Percentiles rank a stretch among this genome's conserved stretches.
Evolutionary conservation across 306 rosid genomes (phyloP).

Genomic region (Quercus parvula): DNA sequence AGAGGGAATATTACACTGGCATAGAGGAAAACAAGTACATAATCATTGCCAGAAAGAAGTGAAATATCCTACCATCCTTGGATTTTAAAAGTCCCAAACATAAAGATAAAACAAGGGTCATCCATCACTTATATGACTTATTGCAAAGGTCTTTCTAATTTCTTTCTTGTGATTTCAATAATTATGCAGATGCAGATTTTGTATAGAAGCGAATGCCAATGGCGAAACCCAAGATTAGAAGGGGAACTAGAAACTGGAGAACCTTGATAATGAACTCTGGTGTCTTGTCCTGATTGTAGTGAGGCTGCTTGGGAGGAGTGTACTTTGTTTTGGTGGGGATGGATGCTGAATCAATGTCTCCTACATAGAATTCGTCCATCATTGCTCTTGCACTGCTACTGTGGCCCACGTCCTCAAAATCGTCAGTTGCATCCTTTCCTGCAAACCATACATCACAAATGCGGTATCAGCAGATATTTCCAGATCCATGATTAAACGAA

Average conservation of each 20-base stretch:
- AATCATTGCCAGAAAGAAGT: conserved; percentile 16
- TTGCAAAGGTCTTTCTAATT: conserved; percentile 16
- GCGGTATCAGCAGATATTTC: conserved; percentile 2
- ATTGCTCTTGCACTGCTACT: conserved; percentile 68
- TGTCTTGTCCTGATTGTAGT: conserved; percentile 71
- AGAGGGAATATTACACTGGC: conserved; percentile 19
- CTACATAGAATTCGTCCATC: conserved; percentile 85
- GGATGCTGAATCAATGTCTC: conserved; percentile 67
- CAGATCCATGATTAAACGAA: conserved; percentile 6
- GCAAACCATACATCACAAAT: conserved; percentile 22
- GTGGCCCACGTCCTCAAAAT: conserved; percentile 88
- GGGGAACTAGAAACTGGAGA: conserved; percentile 80
- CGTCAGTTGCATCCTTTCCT: conserved; percentile 91
- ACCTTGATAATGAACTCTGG: conserved; percentile 58
- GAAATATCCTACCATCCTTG: conserved; percentile 8
- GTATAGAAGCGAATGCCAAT: conserved; percentile 67
- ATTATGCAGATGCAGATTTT: conserved; percentile 46
- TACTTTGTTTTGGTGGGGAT: conserved; percentile 49
- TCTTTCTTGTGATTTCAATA: conserved; percentile 1
- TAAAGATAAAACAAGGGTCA: conserved; percentile 6
- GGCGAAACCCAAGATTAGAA: conserved; percentile 73
- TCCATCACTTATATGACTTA: conserved; percentile 22
- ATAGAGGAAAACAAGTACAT: conserved; percentile 24
- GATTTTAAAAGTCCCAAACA: conserved; percentile 14
- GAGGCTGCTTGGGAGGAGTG: conserved; percentile 79